phyloP scores from a whole-genome alignment of 495 filamentous ascomycete species.

The Neurospora cerealis region DNA sequence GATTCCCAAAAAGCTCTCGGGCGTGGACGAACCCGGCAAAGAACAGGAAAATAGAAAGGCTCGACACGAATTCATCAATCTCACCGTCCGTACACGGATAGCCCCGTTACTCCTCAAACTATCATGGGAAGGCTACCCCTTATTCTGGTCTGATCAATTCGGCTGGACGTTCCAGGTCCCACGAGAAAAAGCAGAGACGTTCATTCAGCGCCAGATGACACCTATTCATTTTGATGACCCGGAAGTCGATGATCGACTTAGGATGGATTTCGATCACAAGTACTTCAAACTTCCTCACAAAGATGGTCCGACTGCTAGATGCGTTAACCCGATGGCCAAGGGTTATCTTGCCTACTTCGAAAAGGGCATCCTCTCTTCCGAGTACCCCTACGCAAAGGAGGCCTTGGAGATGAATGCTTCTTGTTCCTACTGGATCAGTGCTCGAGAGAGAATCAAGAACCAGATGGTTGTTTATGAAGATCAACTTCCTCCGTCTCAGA shows the following conservation, averaged over 20 bases:
- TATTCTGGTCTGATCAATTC: slow-evolving; percentile 86
- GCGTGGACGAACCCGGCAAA: slow-evolving; percentile 22
- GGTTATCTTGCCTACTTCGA: slow-evolving; percentile 86
- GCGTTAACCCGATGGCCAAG: slow-evolving; percentile 80
- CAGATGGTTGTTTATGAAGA: slow-evolving; percentile 87
- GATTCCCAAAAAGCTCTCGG: slow-evolving; percentile 11
- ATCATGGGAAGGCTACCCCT: slow-evolving; percentile 78
- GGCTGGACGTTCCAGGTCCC: slow-evolving; percentile 89
- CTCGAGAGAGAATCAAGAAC: slow-evolving; percentile 79
- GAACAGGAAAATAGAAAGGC: not conserved
- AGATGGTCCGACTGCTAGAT: slow-evolving; percentile 78
- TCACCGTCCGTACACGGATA: slow-evolving; percentile 84
- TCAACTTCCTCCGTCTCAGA: slow-evolving; percentile 30
- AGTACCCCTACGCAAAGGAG: slow-evolving; percentile 82
- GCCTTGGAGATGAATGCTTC: slow-evolving; percentile 96
- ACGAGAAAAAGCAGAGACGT: slow-evolving; percentile 48
- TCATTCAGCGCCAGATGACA: slow-evolving; percentile 57
- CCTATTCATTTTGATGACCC: slow-evolving; percentile 62
- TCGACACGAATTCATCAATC: slow-evolving; percentile 38
- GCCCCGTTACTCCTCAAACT: slow-evolving; percentile 78
- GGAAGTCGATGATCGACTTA: not conserved
- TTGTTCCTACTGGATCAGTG: slow-evolving; percentile 98
- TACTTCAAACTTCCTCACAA: slow-evolving; percentile 97
- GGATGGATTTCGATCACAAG: slow-evolving; percentile 42
- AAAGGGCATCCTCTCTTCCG: slow-evolving; percentile 72